Evolutionary conservation across 352 stramenopile genomes (phyloP), one percentile per base, ranked within the genome.

Genomic region (Phytophthora citricola): DNA sequence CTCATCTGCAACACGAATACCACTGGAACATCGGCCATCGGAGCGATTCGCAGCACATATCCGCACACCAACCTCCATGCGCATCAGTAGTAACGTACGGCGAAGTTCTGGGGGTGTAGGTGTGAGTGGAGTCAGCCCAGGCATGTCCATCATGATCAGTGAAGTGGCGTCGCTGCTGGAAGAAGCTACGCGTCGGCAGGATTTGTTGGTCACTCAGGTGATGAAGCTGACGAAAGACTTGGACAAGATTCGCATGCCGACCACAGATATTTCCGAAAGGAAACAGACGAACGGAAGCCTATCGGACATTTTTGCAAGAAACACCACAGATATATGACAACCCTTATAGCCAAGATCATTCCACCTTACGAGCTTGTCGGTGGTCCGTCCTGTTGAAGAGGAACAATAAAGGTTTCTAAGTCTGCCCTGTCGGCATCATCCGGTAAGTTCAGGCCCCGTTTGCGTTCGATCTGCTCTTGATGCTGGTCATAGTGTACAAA

Each of bases 401-500:
- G 60, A 31, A 50, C 34, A n/a, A 78, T 32, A 49, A 61, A 75
- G 11, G 32, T 58, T 3, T 63, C 51, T 8, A 78, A 3, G 24
- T 72, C 66, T 39, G 20, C 27, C n/a, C 53, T 56, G 14, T 59
- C 54, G 20, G 49, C 53, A 36, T 38, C 56, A 10, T 70, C 58
- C 5, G 64, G 17, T 6, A 74, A 45, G 11, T 31, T 26, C 2
- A 92, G 46, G 15, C 73, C 73, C 14, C 84, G 77, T 70, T 92
- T 92, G 14, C 27, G 47, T 60, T 92, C 79, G 0, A 94, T 55
- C 22, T 73, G 59, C 41, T 66, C 41, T 62, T 94, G 84, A 40
- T 75, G 72, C 39, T 73, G 49, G 11, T 94, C 83, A 58, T 88
- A 92, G 51, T 90, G 54, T 43, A 67, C 69, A 64, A 83, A 92